A percentile compares a stretch with the other conserved stretches of the same genome.
Evolutionary conservation across 495 filamentous ascomycete genomes (phyloP).

Genomic region (Penicillium paradoxum): DNA sequence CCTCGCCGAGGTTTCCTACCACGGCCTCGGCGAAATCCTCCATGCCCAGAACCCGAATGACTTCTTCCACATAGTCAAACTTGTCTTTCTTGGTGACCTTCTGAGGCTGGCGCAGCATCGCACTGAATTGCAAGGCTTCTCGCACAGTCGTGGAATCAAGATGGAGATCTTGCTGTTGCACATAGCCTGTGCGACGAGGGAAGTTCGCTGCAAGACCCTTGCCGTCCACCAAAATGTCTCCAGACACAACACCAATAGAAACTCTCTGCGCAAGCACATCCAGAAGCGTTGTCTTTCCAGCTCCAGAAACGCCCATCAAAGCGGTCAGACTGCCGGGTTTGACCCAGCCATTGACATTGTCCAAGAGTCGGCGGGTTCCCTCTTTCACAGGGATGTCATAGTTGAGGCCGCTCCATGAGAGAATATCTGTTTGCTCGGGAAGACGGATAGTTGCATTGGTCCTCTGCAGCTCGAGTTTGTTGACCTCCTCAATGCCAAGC

Average conservation of each 20-base stretch:
- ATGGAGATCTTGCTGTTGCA: constrained; percentile 89
- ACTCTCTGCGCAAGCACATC: constrained; percentile 52
- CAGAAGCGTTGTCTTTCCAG: constrained; percentile 61
- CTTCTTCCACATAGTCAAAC: not conserved
- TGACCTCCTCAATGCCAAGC: constrained; percentile 30
- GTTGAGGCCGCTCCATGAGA: not conserved
- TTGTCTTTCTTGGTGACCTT: constrained; percentile 35
- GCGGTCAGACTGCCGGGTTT: constrained; percentile 45
- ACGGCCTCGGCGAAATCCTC: not conserved
- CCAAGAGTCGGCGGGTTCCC: not conserved
- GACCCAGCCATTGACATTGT: constrained; percentile 4
- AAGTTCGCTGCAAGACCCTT: constrained; percentile 58
- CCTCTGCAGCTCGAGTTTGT: constrained; percentile 29
- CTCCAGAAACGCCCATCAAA: constrained; percentile 55
- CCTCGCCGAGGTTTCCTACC: not conserved
- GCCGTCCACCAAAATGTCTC: constrained; percentile 48
- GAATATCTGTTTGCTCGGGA: not conserved
- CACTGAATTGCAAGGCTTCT: constrained; percentile 75
- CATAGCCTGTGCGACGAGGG: constrained; percentile 84
- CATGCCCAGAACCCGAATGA: not conserved
- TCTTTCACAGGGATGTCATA: not conserved
- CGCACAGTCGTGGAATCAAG: constrained; percentile 79
- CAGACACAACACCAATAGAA: constrained; percentile 44
- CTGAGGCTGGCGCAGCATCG: constrained; percentile 73
- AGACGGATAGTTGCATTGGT: too few relatives aligned